phyloP scores from a whole-genome alignment of 192 early-diverging fungal genomes.

The Coemansia sp. region DNA sequence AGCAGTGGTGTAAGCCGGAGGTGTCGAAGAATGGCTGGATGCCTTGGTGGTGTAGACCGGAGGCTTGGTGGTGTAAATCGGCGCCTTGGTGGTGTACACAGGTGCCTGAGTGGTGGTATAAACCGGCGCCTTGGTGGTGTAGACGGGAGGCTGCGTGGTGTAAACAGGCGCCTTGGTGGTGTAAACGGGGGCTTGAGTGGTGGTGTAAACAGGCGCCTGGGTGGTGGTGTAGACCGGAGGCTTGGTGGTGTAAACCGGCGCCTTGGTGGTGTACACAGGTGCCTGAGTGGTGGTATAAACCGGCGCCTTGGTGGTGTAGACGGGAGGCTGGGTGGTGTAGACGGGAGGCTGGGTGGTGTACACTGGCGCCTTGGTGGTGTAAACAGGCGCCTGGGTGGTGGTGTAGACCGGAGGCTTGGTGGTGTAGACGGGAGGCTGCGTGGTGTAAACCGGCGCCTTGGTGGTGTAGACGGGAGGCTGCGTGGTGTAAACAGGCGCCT shows the following conservation, averaged over 20 bases:
- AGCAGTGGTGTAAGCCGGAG: background rate
- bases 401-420: background rate
- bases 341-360: too few species aligned
- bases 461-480: background rate
- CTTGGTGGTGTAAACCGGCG: too few species aligned
- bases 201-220: too few species aligned
- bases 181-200: background rate
- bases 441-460: background rate
- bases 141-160: background rate
- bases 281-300: conserved; percentile 1
- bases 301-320: background rate
- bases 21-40: background rate
- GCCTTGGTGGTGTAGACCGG: background rate
- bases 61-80: background rate
- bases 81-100: background rate
- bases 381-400: background rate
- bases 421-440: background rate
- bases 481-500: background rate
- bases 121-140: background rate
- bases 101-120: background rate
- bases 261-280: background rate
- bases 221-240: too few species aligned
- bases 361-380: background rate
- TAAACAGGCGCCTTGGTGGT: background rate
- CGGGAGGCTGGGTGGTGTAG: background rate